These are phyloP conservation scores for Vaccinium darrowii DNA, from an alignment of 148 eudicot species.

Conservation along the genomic window DNA sequence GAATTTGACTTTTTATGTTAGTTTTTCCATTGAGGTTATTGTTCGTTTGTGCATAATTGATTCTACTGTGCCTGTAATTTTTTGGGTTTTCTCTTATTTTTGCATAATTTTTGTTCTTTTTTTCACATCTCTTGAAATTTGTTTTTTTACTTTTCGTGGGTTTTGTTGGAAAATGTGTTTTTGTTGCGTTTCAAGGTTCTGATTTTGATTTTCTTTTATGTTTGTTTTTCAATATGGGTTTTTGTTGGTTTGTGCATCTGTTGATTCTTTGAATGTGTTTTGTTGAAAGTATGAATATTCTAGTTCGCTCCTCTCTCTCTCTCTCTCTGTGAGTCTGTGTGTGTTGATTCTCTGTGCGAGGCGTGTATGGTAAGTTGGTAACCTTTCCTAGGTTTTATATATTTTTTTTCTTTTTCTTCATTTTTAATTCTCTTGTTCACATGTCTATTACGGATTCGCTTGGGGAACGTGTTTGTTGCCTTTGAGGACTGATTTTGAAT, in stretches of 20 bases:
- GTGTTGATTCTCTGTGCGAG: not conserved
- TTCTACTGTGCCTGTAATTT: not conserved
- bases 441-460: slow-evolving; percentile 8
- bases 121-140: not conserved
- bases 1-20: not conserved
- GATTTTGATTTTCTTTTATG: not conserved
- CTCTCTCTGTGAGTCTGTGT: not conserved
- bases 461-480: slow-evolving; percentile 6
- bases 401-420: not conserved
- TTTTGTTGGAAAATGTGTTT: not conserved
- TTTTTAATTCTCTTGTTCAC: not conserved
- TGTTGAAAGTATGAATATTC: not conserved
- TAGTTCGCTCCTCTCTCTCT: not conserved
- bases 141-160: not conserved
- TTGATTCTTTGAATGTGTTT: no score
- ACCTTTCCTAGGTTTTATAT: not conserved
- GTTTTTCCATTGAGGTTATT: not conserved
- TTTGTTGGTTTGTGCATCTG: not conserved
- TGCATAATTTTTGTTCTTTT: not conserved
- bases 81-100: not conserved
- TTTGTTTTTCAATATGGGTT: not conserved
- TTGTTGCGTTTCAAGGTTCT: not conserved
- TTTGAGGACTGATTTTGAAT: not conserved
- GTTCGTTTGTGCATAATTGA: not conserved
- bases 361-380: no score